A percentile compares a stretch with the other conserved stretches of the same genome.
Evolutionary conservation across 106 monocot genomes (phyloP).

Genomic region (Acanthochlamys bracteata): DNA sequence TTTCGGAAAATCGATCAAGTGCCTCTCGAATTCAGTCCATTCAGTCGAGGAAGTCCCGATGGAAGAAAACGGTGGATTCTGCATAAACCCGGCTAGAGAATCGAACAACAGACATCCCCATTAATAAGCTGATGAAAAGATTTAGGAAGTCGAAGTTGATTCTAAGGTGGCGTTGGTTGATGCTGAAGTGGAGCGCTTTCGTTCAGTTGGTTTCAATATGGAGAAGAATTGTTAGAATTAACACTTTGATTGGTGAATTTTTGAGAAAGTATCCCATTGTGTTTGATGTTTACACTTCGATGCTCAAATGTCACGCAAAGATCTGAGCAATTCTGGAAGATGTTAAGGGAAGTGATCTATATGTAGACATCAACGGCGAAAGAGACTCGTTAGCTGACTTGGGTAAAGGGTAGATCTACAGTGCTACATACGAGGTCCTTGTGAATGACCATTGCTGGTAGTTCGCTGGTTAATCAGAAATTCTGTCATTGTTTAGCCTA

Average conservation of each 20-base stretch:
- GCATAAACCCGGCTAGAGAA: constrained; percentile 64
- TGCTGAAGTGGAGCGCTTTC: constrained; percentile 30
- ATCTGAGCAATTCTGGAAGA: constrained; percentile 10
- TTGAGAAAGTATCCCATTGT: constrained; percentile 55
- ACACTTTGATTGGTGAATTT: constrained; percentile 40
- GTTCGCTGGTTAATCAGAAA: too few relatives aligned
- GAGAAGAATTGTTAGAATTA: constrained; percentile 38
- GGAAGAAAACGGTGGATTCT: constrained; percentile 65
- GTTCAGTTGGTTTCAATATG: constrained; percentile 57
- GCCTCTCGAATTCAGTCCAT: constrained; percentile 14
- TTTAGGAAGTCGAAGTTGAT: constrained; percentile 40
- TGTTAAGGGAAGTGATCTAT: background rate
- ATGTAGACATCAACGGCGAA: background rate
- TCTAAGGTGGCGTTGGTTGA: constrained; percentile 31
- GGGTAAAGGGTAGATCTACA: background rate
- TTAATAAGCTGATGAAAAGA: constrained; percentile 49
- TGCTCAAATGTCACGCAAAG: background rate
- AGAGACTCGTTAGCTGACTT: background rate
- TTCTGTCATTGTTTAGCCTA: too few relatives aligned
- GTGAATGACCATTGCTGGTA: too few relatives aligned
- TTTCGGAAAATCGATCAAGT: too few relatives aligned
- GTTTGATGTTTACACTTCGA: constrained; percentile 46
- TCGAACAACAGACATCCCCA: constrained; percentile 49
- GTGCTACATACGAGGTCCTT: too few relatives aligned
- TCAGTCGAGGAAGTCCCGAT: constrained; percentile 22